Evolutionary conservation across 2,329 filamentous ascomycete genomes (phyloP).

Genomic region (Chaetomiaceae sp.): DNA sequence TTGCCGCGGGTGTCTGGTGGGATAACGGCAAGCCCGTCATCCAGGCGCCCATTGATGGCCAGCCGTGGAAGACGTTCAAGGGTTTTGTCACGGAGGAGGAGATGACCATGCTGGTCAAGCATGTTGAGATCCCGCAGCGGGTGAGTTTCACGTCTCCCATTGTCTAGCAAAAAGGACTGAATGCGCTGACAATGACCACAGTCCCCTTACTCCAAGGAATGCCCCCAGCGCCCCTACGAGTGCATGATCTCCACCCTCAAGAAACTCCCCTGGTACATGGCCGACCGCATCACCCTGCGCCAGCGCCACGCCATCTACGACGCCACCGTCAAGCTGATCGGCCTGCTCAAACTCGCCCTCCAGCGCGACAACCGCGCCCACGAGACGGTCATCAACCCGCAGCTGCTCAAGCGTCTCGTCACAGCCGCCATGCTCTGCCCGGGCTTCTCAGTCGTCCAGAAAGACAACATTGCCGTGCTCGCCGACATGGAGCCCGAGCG

Average conservation of each 20-base stretch:
- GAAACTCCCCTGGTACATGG: constrained; percentile 60
- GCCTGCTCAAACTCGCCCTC: constrained; percentile 41
- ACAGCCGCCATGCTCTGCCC: constrained; percentile 52
- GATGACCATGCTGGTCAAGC: constrained; percentile 59
- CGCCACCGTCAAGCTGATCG: constrained; percentile 46
- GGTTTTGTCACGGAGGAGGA: constrained; percentile 60
- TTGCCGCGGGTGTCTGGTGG: constrained; percentile 54
- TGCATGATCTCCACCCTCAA: constrained; percentile 59
- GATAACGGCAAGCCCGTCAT: constrained; percentile 42
- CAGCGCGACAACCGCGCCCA: constrained; percentile 43
- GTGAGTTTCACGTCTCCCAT: constrained; percentile 41
- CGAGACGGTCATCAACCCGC: constrained; percentile 46
- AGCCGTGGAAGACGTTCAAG: constrained; percentile 52
- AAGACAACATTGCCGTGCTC: constrained; percentile 52
- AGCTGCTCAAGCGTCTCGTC: constrained; percentile 51
- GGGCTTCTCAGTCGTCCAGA: constrained; percentile 58
- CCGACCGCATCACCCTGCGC: constrained; percentile 52
- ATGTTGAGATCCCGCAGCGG: constrained; percentile 57
- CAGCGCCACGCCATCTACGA: constrained; percentile 53
- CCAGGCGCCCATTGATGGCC: constrained; percentile 30
- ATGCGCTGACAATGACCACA: constrained; percentile 28
- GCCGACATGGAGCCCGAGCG: constrained; percentile 35
- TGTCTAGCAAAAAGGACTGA: background rate
- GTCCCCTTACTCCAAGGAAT: constrained; percentile 57
- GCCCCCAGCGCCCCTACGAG: constrained; percentile 62